These are phyloP conservation scores for Phragmites australis DNA, from an alignment of 176 grass and related monocot species.

Conservation along the genomic window DNA sequence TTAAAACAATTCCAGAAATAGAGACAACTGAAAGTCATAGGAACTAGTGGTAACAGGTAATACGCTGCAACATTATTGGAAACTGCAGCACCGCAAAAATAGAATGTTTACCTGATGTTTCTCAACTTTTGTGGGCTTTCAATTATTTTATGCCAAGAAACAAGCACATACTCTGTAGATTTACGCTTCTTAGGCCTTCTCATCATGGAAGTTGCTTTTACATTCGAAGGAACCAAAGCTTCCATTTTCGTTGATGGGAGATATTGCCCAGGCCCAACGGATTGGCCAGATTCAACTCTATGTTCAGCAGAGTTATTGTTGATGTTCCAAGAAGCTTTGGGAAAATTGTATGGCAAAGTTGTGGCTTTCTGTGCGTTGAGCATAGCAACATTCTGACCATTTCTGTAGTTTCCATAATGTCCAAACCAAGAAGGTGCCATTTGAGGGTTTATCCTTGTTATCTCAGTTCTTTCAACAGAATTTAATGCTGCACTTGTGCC, in stretches of 20 bases:
- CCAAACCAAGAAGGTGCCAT: conserved; percentile 92
- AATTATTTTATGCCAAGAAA: conserved; percentile 84
- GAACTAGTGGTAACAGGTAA: conserved; percentile 17
- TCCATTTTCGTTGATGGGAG: conserved; percentile 34
- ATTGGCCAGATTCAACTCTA: conserved; percentile 59
- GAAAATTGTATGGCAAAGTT: conserved; percentile 57
- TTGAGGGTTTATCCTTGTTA: conserved; percentile 73
- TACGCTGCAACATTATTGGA: not conserved
- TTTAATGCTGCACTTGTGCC: conserved; percentile 40
- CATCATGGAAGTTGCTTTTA: conserved; percentile 23
- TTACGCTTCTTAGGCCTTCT: conserved; percentile 81
- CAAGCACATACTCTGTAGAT: conserved; percentile 41
- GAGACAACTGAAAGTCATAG: conserved; percentile 14
- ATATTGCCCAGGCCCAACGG: conserved; percentile 45
- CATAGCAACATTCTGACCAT: conserved; percentile 56
- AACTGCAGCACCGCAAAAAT: conserved; percentile 19
- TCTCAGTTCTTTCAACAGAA: conserved; percentile 58
- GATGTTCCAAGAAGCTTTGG: conserved; percentile 58
- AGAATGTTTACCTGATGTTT: conserved; percentile 68
- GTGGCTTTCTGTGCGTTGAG: conserved; percentile 51
- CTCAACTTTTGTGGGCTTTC: conserved; percentile 50
- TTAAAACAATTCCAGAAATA: conserved; percentile 28
- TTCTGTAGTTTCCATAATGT: conserved; percentile 67
- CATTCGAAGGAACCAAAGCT: conserved; percentile 39
- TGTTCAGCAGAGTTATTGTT: conserved; percentile 59